These are phyloP conservation scores for Aphanomyces stellatus DNA, from an alignment of 352 stramenopile species.

Conservation along the genomic window DNA sequence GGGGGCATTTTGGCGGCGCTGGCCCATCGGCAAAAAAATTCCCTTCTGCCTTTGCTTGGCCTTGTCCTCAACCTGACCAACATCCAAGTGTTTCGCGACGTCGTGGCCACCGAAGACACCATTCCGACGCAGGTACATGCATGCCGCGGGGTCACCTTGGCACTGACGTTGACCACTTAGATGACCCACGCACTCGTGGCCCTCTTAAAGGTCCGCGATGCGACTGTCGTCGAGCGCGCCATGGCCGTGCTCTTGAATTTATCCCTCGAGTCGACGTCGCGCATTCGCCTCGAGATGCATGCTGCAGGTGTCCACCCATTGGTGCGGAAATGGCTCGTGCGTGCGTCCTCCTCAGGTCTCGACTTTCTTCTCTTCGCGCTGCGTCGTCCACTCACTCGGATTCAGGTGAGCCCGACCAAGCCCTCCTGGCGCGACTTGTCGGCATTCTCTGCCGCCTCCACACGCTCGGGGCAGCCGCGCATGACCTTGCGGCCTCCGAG, in stretches of 20 bases:
- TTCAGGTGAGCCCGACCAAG: too few relatives aligned
- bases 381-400: too few relatives aligned
- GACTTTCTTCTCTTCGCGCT: too few relatives aligned
- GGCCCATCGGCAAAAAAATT: background rate
- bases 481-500: background rate
- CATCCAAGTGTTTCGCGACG: conserved; percentile 20
- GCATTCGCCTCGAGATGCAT: conserved; percentile 31
- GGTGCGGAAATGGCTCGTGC: conserved; percentile 19
- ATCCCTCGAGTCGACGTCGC: conserved; percentile 32
- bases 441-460: conserved; percentile 62
- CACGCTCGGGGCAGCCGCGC: background rate
- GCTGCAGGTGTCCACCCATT: conserved; percentile 10
- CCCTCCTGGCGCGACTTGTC: conserved; percentile 33
- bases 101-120: conserved; percentile 13
- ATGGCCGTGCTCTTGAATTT: conserved; percentile 60
- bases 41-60: conserved; percentile 36
- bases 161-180: conserved; percentile 1
- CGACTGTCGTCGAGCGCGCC: conserved; percentile 29
- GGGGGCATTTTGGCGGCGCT: background rate
- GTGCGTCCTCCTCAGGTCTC: too few relatives aligned
- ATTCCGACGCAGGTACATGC: conserved; percentile 11
- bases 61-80: conserved; percentile 57
- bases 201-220: background rate
- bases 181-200: conserved; percentile 4
- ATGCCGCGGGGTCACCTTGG: conserved; percentile 23